These are phyloP conservation scores for Epithele typhae DNA, from an alignment of 768 basidiomycete species.

Conservation along the genomic window DNA sequence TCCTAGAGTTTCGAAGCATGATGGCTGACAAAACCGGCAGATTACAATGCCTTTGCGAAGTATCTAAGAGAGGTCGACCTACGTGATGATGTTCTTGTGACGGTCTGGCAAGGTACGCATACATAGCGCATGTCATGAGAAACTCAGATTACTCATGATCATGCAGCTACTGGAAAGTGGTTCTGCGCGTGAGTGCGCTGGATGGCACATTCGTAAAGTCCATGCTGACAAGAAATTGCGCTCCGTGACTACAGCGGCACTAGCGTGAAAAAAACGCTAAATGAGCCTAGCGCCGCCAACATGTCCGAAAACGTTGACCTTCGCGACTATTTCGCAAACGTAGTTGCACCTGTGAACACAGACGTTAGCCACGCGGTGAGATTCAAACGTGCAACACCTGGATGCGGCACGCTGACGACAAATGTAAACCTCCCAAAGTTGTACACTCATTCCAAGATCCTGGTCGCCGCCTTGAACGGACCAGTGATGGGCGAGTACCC, in stretches of 20 bases:
- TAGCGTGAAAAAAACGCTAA: conserved; percentile 7
- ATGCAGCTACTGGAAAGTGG: conserved; percentile 59
- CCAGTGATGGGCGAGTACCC: conserved; percentile 61
- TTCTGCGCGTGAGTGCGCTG: conserved; percentile 77
- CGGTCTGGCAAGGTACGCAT: conserved; percentile 70
- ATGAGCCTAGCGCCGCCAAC: conserved; percentile 9
- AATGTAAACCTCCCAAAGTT: conserved; percentile 34
- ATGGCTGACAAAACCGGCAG: too few relatives aligned
- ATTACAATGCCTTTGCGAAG: conserved; percentile 59
- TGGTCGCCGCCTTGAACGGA: conserved; percentile 70
- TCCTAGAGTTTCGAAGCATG: too few relatives aligned
- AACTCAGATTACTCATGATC: neutral
- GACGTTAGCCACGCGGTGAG: conserved; percentile 65
- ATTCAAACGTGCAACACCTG: too few relatives aligned
- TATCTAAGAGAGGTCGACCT: conserved; percentile 54
- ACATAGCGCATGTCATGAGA: neutral
- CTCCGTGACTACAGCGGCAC: conserved; percentile 44
- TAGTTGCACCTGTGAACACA: conserved; percentile 47
- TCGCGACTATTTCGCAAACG: conserved; percentile 44
- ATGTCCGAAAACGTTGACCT: too few relatives aligned
- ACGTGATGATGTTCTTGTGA: conserved; percentile 57
- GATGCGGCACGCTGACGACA: too few relatives aligned
- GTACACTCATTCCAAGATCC: conserved; percentile 63
- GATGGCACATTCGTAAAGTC: too few relatives aligned
- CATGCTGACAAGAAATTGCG: too few relatives aligned